A percentile compares a stretch with the other conserved stretches of the same genome.
Evolutionary conservation across 306 rosid genomes (phyloP).

Genomic region (Sphenostylis stenocarpa): DNA sequence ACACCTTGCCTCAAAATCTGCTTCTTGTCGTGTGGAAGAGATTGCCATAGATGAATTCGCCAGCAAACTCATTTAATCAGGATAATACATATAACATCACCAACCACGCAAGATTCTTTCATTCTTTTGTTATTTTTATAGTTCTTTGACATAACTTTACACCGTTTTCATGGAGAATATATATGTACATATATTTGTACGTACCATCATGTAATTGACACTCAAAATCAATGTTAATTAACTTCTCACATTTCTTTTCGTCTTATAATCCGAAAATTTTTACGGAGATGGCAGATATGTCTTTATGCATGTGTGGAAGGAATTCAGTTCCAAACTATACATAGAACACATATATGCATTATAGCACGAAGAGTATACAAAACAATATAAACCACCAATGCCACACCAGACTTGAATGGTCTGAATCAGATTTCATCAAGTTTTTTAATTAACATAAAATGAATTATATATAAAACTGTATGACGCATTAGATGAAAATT

Average conservation of each 20-base stretch:
- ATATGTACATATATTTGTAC: neutral
- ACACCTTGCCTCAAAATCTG: conserved; percentile 46
- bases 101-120: neutral
- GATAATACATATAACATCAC: too few species aligned
- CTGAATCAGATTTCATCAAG: too few species aligned
- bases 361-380: too few species aligned
- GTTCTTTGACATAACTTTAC: neutral
- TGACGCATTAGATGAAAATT: too few species aligned
- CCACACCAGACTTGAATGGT: too few species aligned
- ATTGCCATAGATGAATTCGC: conserved; percentile 49
- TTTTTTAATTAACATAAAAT: too few species aligned
- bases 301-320: too few species aligned
- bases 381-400: too few species aligned
- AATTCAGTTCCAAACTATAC: too few species aligned
- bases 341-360: too few species aligned
- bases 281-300: neutral
- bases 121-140: neutral
- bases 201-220: neutral
- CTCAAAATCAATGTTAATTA: neutral
- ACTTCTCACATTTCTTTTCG: neutral
- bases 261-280: neutral
- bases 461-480: too few species aligned
- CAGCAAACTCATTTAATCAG: conserved; percentile 14
- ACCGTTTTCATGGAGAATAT: neutral
- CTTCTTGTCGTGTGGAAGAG: conserved; percentile 39